Conservation (phyloP, 83 land plant species). For the Picea abies region DNA sequence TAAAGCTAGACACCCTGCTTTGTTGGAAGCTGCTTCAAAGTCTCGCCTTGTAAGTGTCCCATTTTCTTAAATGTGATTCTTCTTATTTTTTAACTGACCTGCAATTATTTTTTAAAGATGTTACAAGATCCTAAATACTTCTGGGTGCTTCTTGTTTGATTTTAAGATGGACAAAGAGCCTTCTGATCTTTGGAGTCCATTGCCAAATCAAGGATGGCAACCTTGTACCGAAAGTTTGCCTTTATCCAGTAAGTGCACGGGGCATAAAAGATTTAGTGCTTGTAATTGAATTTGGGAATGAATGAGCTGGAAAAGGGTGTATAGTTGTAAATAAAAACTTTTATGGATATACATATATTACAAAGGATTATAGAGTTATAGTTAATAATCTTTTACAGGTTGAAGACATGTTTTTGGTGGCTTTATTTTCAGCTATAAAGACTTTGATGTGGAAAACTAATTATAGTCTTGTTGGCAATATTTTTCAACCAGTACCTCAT, state of each 20-base stretch:
- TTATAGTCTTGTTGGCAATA: background rate
- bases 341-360: background rate
- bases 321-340: background rate
- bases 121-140: background rate
- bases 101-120: background rate
- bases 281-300: background rate
- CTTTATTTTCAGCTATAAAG: background rate
- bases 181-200: conserved; percentile 55
- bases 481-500: conserved; percentile 36
- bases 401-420: background rate
- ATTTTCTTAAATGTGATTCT: background rate
- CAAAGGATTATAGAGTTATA: background rate
- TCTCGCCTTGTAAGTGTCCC: conserved; percentile 42
- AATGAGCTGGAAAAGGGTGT: background rate
- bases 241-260: background rate
- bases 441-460: background rate
- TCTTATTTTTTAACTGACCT: background rate
- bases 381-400: background rate
- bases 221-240: conserved; percentile 21
- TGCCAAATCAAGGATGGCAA: conserved; percentile 57
- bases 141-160: background rate
- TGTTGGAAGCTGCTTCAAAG: conserved; percentile 53
- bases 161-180: conserved; percentile 41
- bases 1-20: conserved; percentile 54
- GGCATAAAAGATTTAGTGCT: background rate